Conservation (phyloP, 2,329 filamentous ascomycete species). For the Diaporthe amygdali region DNA sequence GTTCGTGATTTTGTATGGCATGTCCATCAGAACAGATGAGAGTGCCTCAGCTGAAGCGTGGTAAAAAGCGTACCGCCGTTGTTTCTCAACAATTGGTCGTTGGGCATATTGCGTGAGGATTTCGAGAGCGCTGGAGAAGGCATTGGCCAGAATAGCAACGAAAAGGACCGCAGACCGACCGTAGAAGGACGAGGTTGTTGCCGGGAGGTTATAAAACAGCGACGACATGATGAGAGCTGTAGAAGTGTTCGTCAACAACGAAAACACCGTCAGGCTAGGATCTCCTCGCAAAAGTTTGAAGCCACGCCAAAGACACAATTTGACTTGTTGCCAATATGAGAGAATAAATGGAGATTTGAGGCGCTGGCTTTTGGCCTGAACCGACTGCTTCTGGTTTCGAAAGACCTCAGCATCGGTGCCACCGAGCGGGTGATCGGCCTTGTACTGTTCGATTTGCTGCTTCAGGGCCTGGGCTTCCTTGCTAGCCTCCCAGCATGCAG, state of each 20-base stretch:
- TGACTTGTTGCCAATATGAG: conserved; percentile 75
- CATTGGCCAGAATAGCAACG: conserved; percentile 87
- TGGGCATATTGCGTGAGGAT: conserved; percentile 87
- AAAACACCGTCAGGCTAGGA: conserved; percentile 72
- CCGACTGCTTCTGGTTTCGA: conserved; percentile 56
- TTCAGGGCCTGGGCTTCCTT: conserved; percentile 55
- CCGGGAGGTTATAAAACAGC: conserved; percentile 78
- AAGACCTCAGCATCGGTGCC: conserved; percentile 62
- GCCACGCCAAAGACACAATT: conserved; percentile 81
- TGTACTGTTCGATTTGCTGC: conserved; percentile 61
- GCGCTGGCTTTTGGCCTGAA: conserved; percentile 65
- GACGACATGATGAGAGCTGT: conserved; percentile 80
- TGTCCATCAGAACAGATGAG: conserved; percentile 82
- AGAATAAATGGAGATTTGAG: conserved; percentile 82
- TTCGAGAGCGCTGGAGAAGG: conserved; percentile 80
- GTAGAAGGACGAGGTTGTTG: conserved; percentile 77
- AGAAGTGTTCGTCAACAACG: conserved; percentile 72
- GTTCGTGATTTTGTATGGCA: conserved; percentile 81
- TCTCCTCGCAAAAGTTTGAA: conserved; percentile 80
- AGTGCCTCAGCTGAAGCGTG: conserved; percentile 90
- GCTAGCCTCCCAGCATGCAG: conserved; percentile 61
- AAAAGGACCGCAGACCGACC: conserved; percentile 81
- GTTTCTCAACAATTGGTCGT: conserved; percentile 91
- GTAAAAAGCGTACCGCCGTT: conserved; percentile 88
- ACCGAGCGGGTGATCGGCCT: conserved; percentile 55